phyloP scores from a whole-genome alignment of 1,284 basidiomycete genomes.

The Fomitiporia mediterranea region DNA sequence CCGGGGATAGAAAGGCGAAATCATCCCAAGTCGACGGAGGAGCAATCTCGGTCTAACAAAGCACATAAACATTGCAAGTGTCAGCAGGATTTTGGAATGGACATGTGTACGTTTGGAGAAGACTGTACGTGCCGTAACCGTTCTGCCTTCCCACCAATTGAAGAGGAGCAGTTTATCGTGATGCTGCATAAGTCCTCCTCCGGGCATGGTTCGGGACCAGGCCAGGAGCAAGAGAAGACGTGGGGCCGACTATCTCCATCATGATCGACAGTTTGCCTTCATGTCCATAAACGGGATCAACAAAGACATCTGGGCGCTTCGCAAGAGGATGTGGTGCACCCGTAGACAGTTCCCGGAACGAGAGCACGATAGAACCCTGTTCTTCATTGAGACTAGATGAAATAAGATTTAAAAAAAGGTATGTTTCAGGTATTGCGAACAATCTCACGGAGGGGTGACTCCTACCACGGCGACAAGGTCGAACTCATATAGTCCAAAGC shows the following conservation, averaged over 20 bases:
- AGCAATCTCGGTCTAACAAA: constrained; percentile 25
- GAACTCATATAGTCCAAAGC: constrained; percentile 43
- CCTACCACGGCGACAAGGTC: constrained; percentile 42
- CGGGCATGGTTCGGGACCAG: constrained; percentile 23
- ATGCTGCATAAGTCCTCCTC: not conserved
- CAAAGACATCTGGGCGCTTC: constrained; percentile 30
- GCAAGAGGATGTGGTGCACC: constrained; percentile 37
- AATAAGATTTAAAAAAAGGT: constrained; percentile 15
- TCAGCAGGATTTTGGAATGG: not conserved
- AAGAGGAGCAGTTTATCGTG: constrained; percentile 15
- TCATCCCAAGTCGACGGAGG: constrained; percentile 34
- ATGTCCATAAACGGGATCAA: constrained; percentile 29
- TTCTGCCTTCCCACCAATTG: constrained; percentile 18
- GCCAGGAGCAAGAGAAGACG: constrained; percentile 41
- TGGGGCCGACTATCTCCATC: constrained; percentile 45
- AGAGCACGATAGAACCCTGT: constrained; percentile 21
- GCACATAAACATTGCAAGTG: not conserved
- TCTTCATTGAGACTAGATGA: not conserved
- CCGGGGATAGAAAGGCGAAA: constrained; percentile 38
- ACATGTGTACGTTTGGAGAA: constrained; percentile 31
- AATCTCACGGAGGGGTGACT: constrained; percentile 21
- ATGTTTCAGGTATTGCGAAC: constrained; percentile 24
- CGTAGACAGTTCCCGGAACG: constrained; percentile 23
- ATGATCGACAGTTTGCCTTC: constrained; percentile 27
- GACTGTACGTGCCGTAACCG: not conserved